Conservation (phyloP, 176 grass and related monocot species). For the Pontederia paniculata region DNA sequence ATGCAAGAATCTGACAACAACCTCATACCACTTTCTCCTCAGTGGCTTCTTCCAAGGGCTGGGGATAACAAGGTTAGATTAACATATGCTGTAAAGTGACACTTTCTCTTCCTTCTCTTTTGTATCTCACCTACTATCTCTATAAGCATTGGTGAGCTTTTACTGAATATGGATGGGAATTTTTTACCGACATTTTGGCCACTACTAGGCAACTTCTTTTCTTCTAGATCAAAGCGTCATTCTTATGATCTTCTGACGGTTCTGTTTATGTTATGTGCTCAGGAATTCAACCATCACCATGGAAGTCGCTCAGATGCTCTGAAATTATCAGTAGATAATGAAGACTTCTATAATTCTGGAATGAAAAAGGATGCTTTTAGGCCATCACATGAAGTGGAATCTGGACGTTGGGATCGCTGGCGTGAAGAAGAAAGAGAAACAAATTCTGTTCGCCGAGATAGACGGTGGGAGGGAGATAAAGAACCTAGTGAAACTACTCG, state of each 20-base stretch:
- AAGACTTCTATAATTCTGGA: conserved; percentile 25
- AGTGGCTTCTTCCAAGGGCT: conserved; percentile 89
- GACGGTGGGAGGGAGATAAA: conserved; percentile 66
- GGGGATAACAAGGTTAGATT: conserved; percentile 30
- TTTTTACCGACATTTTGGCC: background rate
- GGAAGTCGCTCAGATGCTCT: conserved; percentile 34
- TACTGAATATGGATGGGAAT: background rate
- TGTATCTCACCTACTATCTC: no score
- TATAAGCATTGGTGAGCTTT: background rate
- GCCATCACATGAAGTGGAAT: conserved; percentile 48
- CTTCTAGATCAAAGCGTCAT: conserved; percentile 2
- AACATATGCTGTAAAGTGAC: background rate
- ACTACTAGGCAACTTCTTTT: conserved; percentile 4
- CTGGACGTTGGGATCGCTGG: conserved; percentile 67
- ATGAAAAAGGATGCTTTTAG: conserved; percentile 72
- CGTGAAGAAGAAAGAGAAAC: conserved; percentile 92
- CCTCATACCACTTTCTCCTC: conserved; percentile 92
- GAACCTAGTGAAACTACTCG: conserved; percentile 47
- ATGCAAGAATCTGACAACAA: conserved; percentile 54
- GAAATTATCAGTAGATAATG: conserved; percentile 37
- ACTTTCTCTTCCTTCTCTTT: no score
- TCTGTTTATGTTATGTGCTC: conserved; percentile 9
- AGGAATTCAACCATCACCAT: conserved; percentile 48
- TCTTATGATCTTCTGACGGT: conserved; percentile 7
- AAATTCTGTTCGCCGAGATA: conserved; percentile 57